phyloP scores from a whole-genome alignment of 768 basidiomycete species.

The Calocybe gangraenosa region DNA sequence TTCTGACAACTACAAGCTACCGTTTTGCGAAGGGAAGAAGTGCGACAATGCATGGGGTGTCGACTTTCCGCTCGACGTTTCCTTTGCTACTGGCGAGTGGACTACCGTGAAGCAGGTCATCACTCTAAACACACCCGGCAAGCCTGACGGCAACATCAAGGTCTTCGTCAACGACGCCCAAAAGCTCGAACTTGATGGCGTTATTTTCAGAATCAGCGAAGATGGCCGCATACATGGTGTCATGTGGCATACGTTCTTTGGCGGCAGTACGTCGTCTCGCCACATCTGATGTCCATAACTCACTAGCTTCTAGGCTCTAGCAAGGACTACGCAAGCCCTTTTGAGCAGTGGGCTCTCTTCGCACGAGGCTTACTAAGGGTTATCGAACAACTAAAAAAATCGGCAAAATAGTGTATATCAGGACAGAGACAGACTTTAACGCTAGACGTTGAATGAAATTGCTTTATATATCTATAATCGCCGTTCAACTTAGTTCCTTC shows the following conservation, averaged over 20 bases:
- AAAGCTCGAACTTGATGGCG: not conserved
- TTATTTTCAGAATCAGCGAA: slow-evolving; percentile 6
- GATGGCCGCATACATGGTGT: slow-evolving; percentile 21
- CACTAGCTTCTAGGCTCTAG: slow-evolving; percentile 2
- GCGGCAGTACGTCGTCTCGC: slow-evolving; percentile 14
- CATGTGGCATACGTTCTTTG: slow-evolving; percentile 22
- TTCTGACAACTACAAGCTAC: slow-evolving; percentile 28
- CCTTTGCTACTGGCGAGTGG: slow-evolving; percentile 47
- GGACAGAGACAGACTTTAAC: too few relatives aligned
- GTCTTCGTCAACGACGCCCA: slow-evolving; percentile 38
- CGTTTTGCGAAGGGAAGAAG: slow-evolving; percentile 37
- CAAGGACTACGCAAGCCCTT: too few relatives aligned
- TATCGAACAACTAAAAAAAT: too few relatives aligned
- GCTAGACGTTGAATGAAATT: too few relatives aligned
- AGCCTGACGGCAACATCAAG: slow-evolving; percentile 52
- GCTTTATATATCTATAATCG: too few relatives aligned
- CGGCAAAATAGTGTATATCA: too few relatives aligned
- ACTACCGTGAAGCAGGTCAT: slow-evolving; percentile 49
- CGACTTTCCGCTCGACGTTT: slow-evolving; percentile 45
- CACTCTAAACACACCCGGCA: slow-evolving; percentile 51
- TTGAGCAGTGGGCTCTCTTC: too few relatives aligned
- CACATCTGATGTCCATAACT: not conserved
- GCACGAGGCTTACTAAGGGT: not conserved
- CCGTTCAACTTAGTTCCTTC: too few relatives aligned
- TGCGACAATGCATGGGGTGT: slow-evolving; percentile 45